Evolutionary conservation across 202 grass and related monocot genomes (phyloP), one percentile per base, ranked within the genome.

Genomic region (Elaeis oleifera): DNA sequence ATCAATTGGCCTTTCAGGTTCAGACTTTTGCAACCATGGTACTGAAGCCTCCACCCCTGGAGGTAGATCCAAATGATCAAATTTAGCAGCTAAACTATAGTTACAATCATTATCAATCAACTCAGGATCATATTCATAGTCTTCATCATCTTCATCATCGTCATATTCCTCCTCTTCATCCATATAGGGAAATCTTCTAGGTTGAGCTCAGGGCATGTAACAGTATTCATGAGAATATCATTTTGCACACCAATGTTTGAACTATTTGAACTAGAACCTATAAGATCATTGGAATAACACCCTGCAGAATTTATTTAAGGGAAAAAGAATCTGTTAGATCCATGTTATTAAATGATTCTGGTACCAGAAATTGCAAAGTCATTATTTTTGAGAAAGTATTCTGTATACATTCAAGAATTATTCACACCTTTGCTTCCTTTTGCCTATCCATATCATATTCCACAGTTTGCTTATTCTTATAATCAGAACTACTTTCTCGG

Each of bases 51-150:
- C 92, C 8, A 91, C 81, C 20, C 84, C 92, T 60, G 92, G 74
- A 72, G 92, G 79, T 49, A 97, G 65, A 72, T 97, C 79, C 51
- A 97, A 55, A 80, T 64, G 61, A 57, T 97, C 80, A 22, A 97
- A 92, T 64, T 92, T 85, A 69, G 79, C 82, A 56, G 84, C 72
- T 25, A 97, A 58, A 39, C 59, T 75, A 44, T 79, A 76, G 62
- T 86, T 80, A 53, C 74, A 83, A 20, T 85, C 77, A 56, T n/a
- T 53, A 26, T 70, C 53, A 56, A 78, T 71, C 24, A 77, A 82
- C 13, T 82, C 82, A 55, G 68, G 53, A 16, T 59, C 22, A 17
- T 17, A 28, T 28, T 59, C 50, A 29, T 28, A 49, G 17, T 15
- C 50, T 25, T 67, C 19, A 49, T 80, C 80, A 67, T 83, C 68